Evolutionary conservation across 1,284 basidiomycete species (phyloP).

Genomic region (Pascua sp.): DNA sequence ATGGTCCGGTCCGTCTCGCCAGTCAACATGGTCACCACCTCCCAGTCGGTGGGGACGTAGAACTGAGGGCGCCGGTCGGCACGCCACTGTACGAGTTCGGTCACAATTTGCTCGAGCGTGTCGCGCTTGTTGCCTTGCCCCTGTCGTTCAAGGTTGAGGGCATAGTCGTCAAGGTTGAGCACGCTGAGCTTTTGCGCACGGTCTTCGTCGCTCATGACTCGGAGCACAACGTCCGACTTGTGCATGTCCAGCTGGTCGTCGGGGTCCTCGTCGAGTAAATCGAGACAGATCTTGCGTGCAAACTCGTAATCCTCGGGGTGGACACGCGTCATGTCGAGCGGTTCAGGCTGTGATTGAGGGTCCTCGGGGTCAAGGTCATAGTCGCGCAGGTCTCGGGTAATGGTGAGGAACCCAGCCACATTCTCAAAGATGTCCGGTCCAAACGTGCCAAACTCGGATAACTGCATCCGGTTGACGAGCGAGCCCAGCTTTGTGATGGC

Average conservation of each 20-base stretch:
- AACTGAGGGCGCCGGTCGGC: slow-evolving; percentile 72
- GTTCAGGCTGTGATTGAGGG: slow-evolving; percentile 67
- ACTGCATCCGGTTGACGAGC: slow-evolving; percentile 78
- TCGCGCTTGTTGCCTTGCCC: slow-evolving; percentile 82
- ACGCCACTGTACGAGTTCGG: slow-evolving; percentile 83
- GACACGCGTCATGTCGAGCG: slow-evolving; percentile 91
- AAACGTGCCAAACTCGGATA: slow-evolving; percentile 66
- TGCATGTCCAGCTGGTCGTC: slow-evolving; percentile 89
- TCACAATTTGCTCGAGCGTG: slow-evolving; percentile 80
- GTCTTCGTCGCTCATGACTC: slow-evolving; percentile 80
- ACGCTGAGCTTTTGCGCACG: slow-evolving; percentile 80
- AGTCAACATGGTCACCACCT: slow-evolving; percentile 90
- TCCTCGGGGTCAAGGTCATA: slow-evolving; percentile 50
- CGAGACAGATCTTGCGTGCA: slow-evolving; percentile 97
- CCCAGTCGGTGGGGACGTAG: slow-evolving; percentile 65
- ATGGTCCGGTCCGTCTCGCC: slow-evolving; percentile 84
- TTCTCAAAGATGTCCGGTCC: slow-evolving; percentile 87
- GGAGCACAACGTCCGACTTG: slow-evolving; percentile 74
- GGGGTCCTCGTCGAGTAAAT: slow-evolving; percentile 91
- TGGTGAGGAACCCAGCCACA: slow-evolving; percentile 83
- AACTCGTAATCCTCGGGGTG: slow-evolving; percentile 98
- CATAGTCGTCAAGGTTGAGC: slow-evolving; percentile 94
- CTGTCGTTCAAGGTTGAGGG: slow-evolving; percentile 71
- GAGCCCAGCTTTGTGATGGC: slow-evolving; percentile 71
- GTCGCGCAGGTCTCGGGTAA: slow-evolving; percentile 66